These are phyloP conservation scores for Hondaea fermentalgiana DNA, from an alignment of 108 stramenopile genomes.

Conservation along the genomic window DNA sequence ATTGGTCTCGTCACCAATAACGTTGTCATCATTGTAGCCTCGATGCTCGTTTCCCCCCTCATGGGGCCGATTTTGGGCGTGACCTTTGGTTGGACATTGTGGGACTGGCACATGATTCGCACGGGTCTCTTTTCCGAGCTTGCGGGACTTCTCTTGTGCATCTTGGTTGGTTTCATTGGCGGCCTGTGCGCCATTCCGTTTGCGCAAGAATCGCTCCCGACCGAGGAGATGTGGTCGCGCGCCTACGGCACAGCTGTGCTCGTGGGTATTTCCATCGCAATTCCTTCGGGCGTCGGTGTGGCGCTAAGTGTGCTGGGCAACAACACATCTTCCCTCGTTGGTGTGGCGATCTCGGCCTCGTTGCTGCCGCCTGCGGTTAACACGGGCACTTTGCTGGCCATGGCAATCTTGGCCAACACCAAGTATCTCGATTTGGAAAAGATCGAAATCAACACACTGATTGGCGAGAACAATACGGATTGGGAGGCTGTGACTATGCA, in stretches of 20 bases:
- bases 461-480: neutral
- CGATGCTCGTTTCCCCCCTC: slow-evolving; percentile 73
- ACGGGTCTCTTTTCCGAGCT: slow-evolving; percentile 49
- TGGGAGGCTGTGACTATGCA: neutral
- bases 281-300: slow-evolving; percentile 77
- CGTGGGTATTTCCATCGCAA: slow-evolving; percentile 63
- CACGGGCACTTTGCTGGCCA: slow-evolving; percentile 33
- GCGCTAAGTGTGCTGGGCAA: slow-evolving; percentile 65
- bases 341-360: slow-evolving; percentile 75
- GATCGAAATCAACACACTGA: neutral
- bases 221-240: slow-evolving; percentile 55
- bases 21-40: slow-evolving; percentile 64
- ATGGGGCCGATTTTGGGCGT: slow-evolving; percentile 50
- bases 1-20: slow-evolving; percentile 67
- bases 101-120: slow-evolving; percentile 54
- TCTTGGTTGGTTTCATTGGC: slow-evolving; percentile 54
- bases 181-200: slow-evolving; percentile 29
- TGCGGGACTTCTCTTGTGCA: slow-evolving; percentile 54
- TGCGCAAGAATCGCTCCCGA: slow-evolving; percentile 57
- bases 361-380: slow-evolving; percentile 80
- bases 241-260: slow-evolving; percentile 40
- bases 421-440: neutral
- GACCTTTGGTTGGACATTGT: slow-evolving; percentile 60
- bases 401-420: neutral
- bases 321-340: slow-evolving; percentile 67